These are phyloP conservation scores for Pseudonitzschia pungens DNA, from an alignment of 108 stramenopile genomes.

Conservation along the genomic window DNA sequence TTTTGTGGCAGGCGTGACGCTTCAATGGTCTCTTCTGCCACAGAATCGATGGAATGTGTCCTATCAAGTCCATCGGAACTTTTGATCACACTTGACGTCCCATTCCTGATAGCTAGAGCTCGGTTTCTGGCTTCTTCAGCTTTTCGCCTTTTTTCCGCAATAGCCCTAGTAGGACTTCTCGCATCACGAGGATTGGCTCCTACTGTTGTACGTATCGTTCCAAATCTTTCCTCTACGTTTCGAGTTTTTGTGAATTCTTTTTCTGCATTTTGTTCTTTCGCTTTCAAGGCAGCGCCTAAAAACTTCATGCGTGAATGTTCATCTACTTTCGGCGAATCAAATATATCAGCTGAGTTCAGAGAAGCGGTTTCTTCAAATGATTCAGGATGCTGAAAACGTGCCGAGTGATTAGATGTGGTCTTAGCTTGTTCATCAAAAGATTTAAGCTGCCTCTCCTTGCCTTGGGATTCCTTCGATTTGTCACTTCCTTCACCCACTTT, in stretches of 20 bases:
- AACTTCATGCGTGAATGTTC: neutral
- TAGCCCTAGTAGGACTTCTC: neutral
- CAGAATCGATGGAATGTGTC: neutral
- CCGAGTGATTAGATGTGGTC: neutral
- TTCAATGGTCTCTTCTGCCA: neutral
- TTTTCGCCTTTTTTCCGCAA: conserved; percentile 31
- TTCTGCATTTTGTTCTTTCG: neutral
- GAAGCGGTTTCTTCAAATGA: neutral
- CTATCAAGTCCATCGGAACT: neutral
- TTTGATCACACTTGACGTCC: neutral
- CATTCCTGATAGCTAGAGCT: conserved; percentile 23
- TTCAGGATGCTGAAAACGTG: neutral
- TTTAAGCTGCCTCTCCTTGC: neutral
- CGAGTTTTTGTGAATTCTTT: neutral
- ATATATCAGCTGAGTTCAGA: neutral
- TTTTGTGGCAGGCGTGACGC: neutral
- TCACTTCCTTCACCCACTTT: neutral
- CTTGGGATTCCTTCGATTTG: no score
- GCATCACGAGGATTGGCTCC: neutral
- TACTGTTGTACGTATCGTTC: neutral
- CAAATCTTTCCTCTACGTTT: neutral
- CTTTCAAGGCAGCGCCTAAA: conserved; percentile 10
- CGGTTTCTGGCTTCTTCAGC: conserved; percentile 19
- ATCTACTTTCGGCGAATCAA: neutral
- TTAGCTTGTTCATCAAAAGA: neutral